Evolutionary conservation across 805 yeast species (phyloP).

Genomic region (Saccharomyces cerevisiae): DNA sequence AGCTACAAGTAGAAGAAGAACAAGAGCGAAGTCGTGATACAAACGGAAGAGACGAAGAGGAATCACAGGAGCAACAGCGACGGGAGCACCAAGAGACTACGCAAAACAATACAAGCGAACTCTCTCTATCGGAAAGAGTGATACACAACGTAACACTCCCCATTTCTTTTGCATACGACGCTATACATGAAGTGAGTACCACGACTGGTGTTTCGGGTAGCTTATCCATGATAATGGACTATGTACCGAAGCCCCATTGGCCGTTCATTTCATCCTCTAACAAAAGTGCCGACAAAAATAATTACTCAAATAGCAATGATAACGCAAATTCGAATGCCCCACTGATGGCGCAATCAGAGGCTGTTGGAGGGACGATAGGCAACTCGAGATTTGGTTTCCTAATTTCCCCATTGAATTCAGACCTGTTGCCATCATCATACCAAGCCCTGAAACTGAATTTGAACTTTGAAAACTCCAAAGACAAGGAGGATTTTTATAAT

Average conservation of each 20-base stretch:
- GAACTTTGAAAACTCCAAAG: conserved; percentile 7
- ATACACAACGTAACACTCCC: conserved; percentile 28
- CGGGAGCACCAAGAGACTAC: neutral
- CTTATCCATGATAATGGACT: conserved; percentile 22
- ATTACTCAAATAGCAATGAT: neutral
- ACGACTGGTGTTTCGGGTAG: conserved; percentile 29
- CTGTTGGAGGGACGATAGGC: neutral
- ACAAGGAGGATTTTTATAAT: conserved; percentile 10
- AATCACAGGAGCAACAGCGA: neutral
- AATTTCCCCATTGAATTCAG: conserved; percentile 24
- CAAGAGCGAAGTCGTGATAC: conserved; percentile 1
- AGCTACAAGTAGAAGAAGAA: conserved; percentile 6
- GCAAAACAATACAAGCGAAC: neutral
- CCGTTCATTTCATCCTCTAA: neutral
- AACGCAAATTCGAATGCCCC: neutral
- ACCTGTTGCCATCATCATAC: conserved; percentile 20
- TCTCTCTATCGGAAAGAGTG: conserved; percentile 11
- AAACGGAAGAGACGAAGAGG: conserved; percentile 1
- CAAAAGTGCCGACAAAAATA: neutral
- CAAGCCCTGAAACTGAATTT: conserved; percentile 16
- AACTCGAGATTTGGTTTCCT: conserved; percentile 21
- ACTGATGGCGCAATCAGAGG: neutral
- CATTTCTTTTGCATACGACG: conserved; percentile 28
- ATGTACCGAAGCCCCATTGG: conserved; percentile 19
- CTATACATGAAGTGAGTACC: conserved; percentile 29